phyloP scores from a whole-genome alignment of 202 grass and related monocot genomes.

The Zoysia matrella region DNA sequence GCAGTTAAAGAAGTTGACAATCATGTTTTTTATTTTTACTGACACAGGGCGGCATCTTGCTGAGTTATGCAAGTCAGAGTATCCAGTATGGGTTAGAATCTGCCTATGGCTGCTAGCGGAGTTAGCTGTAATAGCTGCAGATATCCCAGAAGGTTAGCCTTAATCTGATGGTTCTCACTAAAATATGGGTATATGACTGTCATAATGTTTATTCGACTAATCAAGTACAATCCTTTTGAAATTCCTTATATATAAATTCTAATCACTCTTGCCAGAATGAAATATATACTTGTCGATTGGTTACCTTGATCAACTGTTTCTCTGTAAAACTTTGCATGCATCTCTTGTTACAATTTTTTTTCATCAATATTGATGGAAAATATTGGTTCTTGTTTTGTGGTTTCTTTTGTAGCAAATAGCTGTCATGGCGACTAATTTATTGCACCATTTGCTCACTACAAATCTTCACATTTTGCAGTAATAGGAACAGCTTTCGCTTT shows the following conservation, averaged over 20 bases:
- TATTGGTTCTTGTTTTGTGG: background rate
- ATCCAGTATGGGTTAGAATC: slow-evolving; percentile 64
- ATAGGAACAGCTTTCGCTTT: slow-evolving; percentile 25
- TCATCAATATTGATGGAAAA: background rate
- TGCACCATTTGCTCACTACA: background rate
- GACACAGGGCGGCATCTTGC: slow-evolving; percentile 74
- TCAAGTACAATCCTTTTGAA: background rate
- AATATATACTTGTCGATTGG: background rate
- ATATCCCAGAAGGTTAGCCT: slow-evolving; percentile 84
- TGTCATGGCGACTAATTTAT: background rate
- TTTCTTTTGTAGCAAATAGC: background rate
- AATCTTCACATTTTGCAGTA: slow-evolving; percentile 46
- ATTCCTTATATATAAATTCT: background rate
- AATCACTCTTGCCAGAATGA: background rate
- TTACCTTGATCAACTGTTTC: background rate
- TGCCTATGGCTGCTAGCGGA: slow-evolving; percentile 84
- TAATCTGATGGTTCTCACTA: background rate
- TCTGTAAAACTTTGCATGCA: background rate
- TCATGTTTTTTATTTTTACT: background rate
- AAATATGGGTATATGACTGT: background rate
- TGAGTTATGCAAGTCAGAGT: slow-evolving; percentile 83
- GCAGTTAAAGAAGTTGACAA: background rate
- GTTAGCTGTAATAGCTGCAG: slow-evolving; percentile 90
- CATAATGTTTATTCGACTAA: background rate
- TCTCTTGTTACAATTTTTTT: background rate